A percentile compares a stretch with the other conserved stretches of the same genome.
Conservation (phyloP, 1,139 yeast species). For the Zygosaccharomyces sapae region DNA sequence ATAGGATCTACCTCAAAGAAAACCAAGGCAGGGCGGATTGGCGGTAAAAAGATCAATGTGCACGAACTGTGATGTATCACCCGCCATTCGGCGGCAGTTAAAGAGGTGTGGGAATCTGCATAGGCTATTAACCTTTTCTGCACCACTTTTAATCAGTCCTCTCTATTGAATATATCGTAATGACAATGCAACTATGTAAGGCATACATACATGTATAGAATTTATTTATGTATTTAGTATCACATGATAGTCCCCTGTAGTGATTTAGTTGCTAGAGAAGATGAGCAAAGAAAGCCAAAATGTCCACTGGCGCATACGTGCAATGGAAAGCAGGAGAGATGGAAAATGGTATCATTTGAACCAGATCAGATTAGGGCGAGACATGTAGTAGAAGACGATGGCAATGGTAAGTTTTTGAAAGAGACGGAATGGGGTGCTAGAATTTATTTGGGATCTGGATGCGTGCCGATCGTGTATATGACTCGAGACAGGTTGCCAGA, state of each 20-base stretch:
- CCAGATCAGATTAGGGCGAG: not conserved
- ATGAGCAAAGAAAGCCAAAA: not conserved
- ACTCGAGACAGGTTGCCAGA: conserved; percentile 46
- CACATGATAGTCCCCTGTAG: not conserved
- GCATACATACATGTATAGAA: not conserved
- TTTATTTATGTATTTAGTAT: not conserved
- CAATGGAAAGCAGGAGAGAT: not conserved
- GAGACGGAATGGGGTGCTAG: not conserved
- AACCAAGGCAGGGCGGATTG: no score
- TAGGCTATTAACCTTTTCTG: no score
- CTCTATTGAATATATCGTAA: no score
- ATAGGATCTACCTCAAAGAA: no score
- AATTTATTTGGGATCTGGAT: conserved; percentile 13
- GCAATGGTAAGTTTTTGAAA: not conserved
- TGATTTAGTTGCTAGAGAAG: not conserved
- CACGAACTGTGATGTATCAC: no score
- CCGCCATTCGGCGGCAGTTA: no score
- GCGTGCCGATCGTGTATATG: conserved; percentile 47
- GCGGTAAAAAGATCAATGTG: no score
- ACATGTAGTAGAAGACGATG: not conserved
- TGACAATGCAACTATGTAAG: no score
- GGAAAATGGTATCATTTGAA: not conserved
- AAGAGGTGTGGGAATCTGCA: no score
- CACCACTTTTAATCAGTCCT: no score
- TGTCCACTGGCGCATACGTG: no score